Base-by-base conservation (phyloP, 192 early-diverging fungal genomes). In the Podila epigama region DNA sequence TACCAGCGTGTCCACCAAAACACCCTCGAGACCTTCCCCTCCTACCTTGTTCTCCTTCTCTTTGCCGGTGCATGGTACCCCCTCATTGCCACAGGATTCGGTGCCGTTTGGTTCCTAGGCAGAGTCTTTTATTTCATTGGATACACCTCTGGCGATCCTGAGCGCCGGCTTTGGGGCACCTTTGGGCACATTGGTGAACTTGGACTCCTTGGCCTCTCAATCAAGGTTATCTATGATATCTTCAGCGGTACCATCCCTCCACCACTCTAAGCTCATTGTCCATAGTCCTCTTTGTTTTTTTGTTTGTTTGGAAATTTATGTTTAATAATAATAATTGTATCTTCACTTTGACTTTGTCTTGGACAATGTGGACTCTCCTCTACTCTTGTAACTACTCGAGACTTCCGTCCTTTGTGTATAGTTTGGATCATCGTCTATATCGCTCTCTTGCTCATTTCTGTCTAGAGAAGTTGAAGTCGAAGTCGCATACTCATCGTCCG, bases 1-100 rank as follows among this genome's bases (percentile, higher is more conserved):
- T 69, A 82, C 66, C 87, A 88, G 65, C 84, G 87, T 48, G 82
- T 79, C 33, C 87, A 88, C 80, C 87, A 92, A 59, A 92, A 92
- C 85, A 87, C 86, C 18, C 75, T 92, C 9, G 92, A 94, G 70
- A 56, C 53, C 53, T 87, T 83, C 69, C 85, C 89, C 27, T 27
- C 63, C 2, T 91, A 86, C 77, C 34, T 82, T 58, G 29, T 68
- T 20, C 27, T 62, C 32, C 75, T 92, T 36, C 51, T 84, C 34
- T 32, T 82, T 51, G 80, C 84, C 51, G 86, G 89, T 56, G 39
- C 90, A 34, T 61, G 78, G 16, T 75, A 90, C 75, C 91, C 92
- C 2, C 22, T 58, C 7, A 53, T 86, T 25, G 70, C 89, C 12
- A 71, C 90, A 15, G 86, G 33, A 48, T 66, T 73, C 32, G 91